Evolutionary conservation across 129 eudicot genomes (phyloP).

Genomic region (Kitagawia praeruptora): DNA sequence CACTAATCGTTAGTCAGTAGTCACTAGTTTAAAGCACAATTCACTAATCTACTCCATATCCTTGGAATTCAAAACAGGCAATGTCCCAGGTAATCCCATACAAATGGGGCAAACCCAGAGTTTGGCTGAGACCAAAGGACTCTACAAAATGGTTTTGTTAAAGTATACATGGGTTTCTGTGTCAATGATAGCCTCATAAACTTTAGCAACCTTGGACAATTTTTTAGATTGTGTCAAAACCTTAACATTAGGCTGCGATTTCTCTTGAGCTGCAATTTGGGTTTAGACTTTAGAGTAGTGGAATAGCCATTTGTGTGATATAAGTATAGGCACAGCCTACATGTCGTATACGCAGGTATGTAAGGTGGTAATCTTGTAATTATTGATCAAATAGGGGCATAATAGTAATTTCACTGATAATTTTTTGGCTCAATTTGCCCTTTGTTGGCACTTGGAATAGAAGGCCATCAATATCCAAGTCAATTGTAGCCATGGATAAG

Average conservation of each 20-base stretch:
- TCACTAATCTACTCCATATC: slow-evolving; percentile 72
- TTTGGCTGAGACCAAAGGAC: slow-evolving; percentile 90
- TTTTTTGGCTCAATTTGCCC: too few species aligned
- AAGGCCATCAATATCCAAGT: slow-evolving; percentile 60
- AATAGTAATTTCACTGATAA: too few species aligned
- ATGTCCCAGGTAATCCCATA: slow-evolving; percentile 92
- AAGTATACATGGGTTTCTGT: slow-evolving; percentile 91
- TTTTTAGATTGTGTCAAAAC: slow-evolving; percentile 35
- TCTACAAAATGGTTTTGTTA: slow-evolving; percentile 76
- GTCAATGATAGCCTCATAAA: slow-evolving; percentile 77
- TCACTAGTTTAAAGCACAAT: slow-evolving; percentile 41
- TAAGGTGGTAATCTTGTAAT: too few species aligned
- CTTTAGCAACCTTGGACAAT: slow-evolving; percentile 37
- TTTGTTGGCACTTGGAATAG: slow-evolving; percentile 24
- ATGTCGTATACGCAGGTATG: too few species aligned
- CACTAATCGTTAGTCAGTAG: too few species aligned
- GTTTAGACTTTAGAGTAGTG: slow-evolving; percentile 12
- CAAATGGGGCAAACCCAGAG: slow-evolving; percentile 77
- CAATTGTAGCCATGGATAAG: slow-evolving; percentile 48
- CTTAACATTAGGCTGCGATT: slow-evolving; percentile 44
- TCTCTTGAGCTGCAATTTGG: slow-evolving; percentile 47
- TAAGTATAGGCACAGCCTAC: too few species aligned
- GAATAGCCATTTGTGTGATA: too few species aligned
- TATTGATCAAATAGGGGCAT: too few species aligned
- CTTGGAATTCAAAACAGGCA: slow-evolving; percentile 84